These are phyloP conservation scores for Trifolium pratense DNA, from an alignment of 306 rosid species.

Conservation along the genomic window DNA sequence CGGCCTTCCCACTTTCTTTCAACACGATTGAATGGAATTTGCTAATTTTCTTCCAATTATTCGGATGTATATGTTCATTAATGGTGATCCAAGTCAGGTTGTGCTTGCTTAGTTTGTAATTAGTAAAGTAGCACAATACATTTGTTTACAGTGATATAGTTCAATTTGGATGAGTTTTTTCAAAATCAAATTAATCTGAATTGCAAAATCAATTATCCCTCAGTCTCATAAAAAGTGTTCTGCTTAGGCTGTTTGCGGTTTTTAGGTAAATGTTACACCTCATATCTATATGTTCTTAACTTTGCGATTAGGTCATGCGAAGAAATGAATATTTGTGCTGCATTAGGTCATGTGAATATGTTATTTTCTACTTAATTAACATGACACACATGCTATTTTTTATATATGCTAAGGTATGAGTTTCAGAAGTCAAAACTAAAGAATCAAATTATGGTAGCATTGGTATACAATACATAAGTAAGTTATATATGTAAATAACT, in stretches of 20 bases:
- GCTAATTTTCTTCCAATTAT: slow-evolving; percentile 30
- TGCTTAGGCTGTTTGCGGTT: no score
- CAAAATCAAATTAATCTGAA: neutral
- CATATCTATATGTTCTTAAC: neutral
- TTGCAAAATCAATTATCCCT: no score
- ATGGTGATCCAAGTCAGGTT: slow-evolving; percentile 15
- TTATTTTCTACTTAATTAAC: neutral
- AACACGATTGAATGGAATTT: slow-evolving; percentile 7
- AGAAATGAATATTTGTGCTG: neutral
- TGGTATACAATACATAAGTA: no score
- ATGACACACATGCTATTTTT: neutral
- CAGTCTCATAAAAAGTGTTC: no score
- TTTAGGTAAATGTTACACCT: neutral
- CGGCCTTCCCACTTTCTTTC: slow-evolving; percentile 12
- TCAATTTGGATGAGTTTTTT: slow-evolving; percentile 3
- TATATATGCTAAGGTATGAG: no score
- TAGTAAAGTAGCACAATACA: slow-evolving; percentile 28
- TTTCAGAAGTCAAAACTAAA: no score
- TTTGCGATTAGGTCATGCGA: neutral
- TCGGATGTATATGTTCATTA: slow-evolving; percentile 17
- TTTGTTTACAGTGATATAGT: neutral
- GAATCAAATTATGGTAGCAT: no score
- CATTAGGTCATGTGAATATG: neutral
- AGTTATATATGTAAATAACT: no score
- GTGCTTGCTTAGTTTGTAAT: slow-evolving; percentile 13